Evolutionary conservation across 176 grass and related monocot genomes (phyloP), one percentile per base, ranked within the genome.

Genomic region (Phragmites australis): DNA sequence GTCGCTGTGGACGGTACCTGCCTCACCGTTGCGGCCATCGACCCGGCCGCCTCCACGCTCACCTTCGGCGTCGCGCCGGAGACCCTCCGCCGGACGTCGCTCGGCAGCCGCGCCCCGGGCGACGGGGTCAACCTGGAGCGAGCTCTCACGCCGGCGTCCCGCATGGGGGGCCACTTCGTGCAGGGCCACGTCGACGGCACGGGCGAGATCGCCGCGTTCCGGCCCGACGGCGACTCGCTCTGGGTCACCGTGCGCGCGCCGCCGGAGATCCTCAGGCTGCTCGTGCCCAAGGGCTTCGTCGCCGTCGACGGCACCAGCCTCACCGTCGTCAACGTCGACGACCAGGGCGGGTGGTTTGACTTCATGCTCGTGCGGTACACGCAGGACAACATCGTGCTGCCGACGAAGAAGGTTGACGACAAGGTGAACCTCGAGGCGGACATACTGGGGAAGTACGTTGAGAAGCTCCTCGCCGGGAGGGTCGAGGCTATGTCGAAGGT

Each of bases 361-460:
- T 94, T 97, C 88, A 97, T 94, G 94, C 83, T 97, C 7, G 92
- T 97, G n/a, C 77, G 92, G 48, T 97, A 97, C 86, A 97, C 90
- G 0, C 94, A 97, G 77, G 89, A 97, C 32, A 97, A 97, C 81
- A 85, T 97, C 31, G 90, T 90, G 45, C 90, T 97, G 75, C 92
- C 92, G 0, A 76, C 2, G 77, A 94, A 97, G 83, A 94, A 97
- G 88, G 91, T 94, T 0, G 88, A 90, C 0, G 90, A 92, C 45
- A 97, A 89, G 92, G 94, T 94, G 68, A 97, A 97, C 47, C 86
- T 97, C n/a, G 90, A 97, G 88, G 94, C 91, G 1, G 94, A 97
- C 78, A 97, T 97, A 70, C 86, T 94, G 6, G 92, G 94, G 0
- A 97, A 97, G 81, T 97, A 92, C 9, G 90, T 97, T 0, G 94